Conservation (phyloP, 164 flowering plant species). For the Stephania japonica region DNA sequence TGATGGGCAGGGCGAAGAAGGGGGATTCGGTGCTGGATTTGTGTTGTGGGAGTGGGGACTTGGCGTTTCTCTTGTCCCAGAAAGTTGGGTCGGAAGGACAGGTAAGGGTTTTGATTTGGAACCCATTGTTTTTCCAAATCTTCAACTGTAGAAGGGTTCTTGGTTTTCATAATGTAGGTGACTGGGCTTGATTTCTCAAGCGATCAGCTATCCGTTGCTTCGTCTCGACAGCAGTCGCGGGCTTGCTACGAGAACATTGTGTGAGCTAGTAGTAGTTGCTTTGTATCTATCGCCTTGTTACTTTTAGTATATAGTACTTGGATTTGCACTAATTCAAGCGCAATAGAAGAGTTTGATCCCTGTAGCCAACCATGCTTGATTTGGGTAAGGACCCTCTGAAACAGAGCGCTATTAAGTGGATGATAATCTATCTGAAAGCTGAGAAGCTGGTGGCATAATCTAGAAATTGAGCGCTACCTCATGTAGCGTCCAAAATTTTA, state of each 20-base stretch:
- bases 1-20: constrained; percentile 44
- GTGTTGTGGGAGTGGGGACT: constrained; percentile 98
- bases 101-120: constrained; percentile 30
- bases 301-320: not conserved
- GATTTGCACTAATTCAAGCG: no score
- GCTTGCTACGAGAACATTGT: constrained; percentile 65
- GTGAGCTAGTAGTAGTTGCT: constrained; percentile 40
- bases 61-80: constrained; percentile 82
- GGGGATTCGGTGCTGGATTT: constrained; percentile 80
- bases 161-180: constrained; percentile 41
- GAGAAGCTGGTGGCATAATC: no score
- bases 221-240: constrained; percentile 47
- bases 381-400: no score
- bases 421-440: no score
- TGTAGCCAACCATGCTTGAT: not conserved
- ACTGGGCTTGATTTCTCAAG: constrained; percentile 80
- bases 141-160: not conserved
- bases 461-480: no score
- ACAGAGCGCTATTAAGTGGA: no score
- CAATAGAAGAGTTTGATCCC: no score
- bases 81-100: constrained; percentile 69
- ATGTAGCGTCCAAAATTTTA: no score
- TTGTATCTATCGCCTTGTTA: not conserved
- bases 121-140: not conserved
- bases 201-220: constrained; percentile 64